A percentile compares a stretch with the other conserved stretches of the same genome.
Evolutionary conservation across 768 basidiomycete species (phyloP).

Genomic region (Ephemerocybe angulata): DNA sequence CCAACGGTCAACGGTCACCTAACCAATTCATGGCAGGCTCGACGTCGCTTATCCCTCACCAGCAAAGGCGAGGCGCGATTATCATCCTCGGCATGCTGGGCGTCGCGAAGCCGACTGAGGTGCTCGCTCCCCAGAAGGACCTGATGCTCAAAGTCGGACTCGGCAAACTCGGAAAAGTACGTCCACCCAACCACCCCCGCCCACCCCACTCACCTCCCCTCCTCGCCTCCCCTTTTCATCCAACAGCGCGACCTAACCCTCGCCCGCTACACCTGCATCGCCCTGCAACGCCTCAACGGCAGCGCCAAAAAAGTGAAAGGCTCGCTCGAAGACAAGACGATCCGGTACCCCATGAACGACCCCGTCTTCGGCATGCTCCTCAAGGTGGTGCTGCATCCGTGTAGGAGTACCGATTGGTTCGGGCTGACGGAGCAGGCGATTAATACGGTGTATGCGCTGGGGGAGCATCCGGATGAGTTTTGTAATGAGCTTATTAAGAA

Average conservation of each 20-base stretch:
- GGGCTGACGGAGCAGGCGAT: slow-evolving; percentile 94
- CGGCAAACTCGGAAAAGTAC: slow-evolving; percentile 78
- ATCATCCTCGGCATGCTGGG: slow-evolving; percentile 98
- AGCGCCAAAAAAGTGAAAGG: slow-evolving; percentile 98
- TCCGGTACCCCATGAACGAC: slow-evolving; percentile 84
- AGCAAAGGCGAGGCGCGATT: slow-evolving; percentile 91
- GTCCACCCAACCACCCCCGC: too few relatives aligned
- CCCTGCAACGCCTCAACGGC: slow-evolving; percentile 87
- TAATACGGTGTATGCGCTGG: slow-evolving; percentile 93
- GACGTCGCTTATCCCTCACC: slow-evolving; percentile 66
- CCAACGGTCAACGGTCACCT: background rate
- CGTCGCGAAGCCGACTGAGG: slow-evolving; percentile 67
- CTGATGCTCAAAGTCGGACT: slow-evolving; percentile 82
- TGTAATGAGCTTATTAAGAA: slow-evolving; percentile 80
- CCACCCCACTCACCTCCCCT: too few relatives aligned
- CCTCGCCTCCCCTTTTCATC: too few relatives aligned
- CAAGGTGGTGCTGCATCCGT: slow-evolving; percentile 76
- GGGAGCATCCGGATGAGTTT: slow-evolving; percentile 86
- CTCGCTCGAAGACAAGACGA: slow-evolving; percentile 84
- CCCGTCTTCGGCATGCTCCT: slow-evolving; percentile 81
- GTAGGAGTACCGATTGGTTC: slow-evolving; percentile 91
- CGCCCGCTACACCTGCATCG: slow-evolving; percentile 91
- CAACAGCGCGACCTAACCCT: slow-evolving; percentile 87
- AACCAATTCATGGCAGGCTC: slow-evolving; percentile 50
- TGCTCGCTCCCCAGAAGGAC: slow-evolving; percentile 75